Evolutionary conservation across 2,329 filamentous ascomycete genomes (phyloP), one percentile per base, ranked within the genome.

Genomic region (Pestalotiopsis fici): DNA sequence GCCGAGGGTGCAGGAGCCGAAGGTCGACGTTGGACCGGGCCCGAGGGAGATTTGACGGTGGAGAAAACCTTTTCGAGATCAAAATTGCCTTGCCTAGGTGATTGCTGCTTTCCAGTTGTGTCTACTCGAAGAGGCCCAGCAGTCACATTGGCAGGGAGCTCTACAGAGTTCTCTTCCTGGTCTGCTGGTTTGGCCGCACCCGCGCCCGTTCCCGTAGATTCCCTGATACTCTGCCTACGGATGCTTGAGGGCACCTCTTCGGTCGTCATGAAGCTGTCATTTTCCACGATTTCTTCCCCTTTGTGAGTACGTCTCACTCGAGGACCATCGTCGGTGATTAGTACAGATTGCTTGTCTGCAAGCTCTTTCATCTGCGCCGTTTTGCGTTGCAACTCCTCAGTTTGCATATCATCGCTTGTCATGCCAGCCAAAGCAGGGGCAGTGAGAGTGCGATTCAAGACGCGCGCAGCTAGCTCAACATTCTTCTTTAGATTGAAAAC

Each of bases 401-500:
- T 97, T 1, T 94, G 94, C 85, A 99, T 93, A 75, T 98, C 93
- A 75, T 96, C 93, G 1, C 92, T 89, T 15, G 89, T 91, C 96
- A 99, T 98, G 64, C 88, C 88, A n/a, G 93, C 93, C 59, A 99
- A 85, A 66, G 89, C 88, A n/a, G 91, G 84, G 0, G 95, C 89
- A 6, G 90, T 88, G 43, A 98, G 83, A 37, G 86, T 88, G 64
- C 89, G 88, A 69, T 88, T 87, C n/a, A 98, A 83, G 65, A 99
- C 83, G 54, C 91, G 89, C 74, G 91, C 87, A 64, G 92, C 88
- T 57, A 99, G 84, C 72, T 94, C 90, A 65, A 90, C 82, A 78
- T 99, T 99, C 76, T 90, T 91, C 85, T 97, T 97, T 69, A 98
- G 84, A 80, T 98, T 98, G 80, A 93, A 93, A 61, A 90, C 84